Evolutionary conservation across 1,284 basidiomycete genomes (phyloP).

Genomic region (Tilletia horrida): DNA sequence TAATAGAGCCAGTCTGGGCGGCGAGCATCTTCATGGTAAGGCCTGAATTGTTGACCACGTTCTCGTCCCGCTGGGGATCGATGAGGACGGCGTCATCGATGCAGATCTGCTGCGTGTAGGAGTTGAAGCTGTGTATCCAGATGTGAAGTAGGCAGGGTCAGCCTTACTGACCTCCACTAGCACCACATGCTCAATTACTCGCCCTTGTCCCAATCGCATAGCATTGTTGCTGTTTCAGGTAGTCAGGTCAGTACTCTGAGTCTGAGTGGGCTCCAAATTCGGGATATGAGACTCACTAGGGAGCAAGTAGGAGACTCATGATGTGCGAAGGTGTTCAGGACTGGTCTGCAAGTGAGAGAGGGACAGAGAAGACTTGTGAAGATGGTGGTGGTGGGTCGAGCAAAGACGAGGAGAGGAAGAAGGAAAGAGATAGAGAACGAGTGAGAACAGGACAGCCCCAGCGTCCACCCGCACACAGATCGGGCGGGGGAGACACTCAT

Average conservation of each 20-base stretch:
- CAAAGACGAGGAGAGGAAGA: no score
- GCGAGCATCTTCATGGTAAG: slow-evolving; percentile 21
- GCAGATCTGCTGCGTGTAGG: slow-evolving; percentile 21
- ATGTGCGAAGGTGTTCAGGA: not conserved
- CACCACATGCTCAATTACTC: no score
- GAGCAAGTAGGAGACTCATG: slow-evolving; percentile 8
- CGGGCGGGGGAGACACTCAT: no score
- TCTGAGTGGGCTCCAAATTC: not conserved
- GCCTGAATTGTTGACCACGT: slow-evolving; percentile 18
- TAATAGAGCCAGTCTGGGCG: not conserved
- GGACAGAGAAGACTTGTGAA: not conserved
- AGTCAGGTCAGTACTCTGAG: not conserved
- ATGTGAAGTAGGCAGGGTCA: not conserved
- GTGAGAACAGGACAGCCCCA: no score
- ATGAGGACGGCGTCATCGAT: slow-evolving; percentile 19
- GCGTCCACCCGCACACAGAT: no score
- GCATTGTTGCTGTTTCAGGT: slow-evolving; percentile 11
- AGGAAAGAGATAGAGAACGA: no score
- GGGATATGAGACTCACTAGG: slow-evolving; percentile 1
- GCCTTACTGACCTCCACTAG: not conserved
- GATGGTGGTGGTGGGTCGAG: not conserved
- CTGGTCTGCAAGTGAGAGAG: not conserved
- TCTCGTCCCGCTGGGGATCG: slow-evolving; percentile 15
- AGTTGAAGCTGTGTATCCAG: slow-evolving; percentile 15
- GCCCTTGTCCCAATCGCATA: slow-evolving; percentile 18